Evolutionary conservation across 768 basidiomycete genomes (phyloP).

Genomic region (Candolleomyces efflorescens): DNA sequence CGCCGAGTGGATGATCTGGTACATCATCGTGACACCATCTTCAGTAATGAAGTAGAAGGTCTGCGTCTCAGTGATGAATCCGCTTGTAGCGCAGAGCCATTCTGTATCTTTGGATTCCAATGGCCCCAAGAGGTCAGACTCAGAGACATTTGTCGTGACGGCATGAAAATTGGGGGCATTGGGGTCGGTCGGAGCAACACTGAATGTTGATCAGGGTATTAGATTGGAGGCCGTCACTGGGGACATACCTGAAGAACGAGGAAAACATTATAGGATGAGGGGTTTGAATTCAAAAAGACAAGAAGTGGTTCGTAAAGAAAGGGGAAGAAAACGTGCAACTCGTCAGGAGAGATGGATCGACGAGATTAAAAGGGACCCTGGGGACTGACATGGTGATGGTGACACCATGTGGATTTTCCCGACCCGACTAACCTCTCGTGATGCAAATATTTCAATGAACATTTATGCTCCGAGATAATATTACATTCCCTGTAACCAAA

Average conservation of each 20-base stretch:
- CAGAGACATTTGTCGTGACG: conserved; percentile 56
- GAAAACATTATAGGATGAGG: conserved; percentile 61
- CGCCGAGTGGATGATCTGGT: conserved; percentile 84
- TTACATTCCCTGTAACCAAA: too few relatives aligned
- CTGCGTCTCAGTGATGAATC: conserved; percentile 91
- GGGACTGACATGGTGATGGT: neutral
- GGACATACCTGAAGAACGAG: conserved; percentile 62
- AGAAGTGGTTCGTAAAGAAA: neutral
- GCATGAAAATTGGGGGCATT: conserved; percentile 80
- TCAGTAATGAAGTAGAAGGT: conserved; percentile 77
- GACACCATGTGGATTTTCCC: neutral
- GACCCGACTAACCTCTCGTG: neutral
- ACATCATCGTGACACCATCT: conserved; percentile 76
- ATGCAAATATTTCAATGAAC: too few relatives aligned
- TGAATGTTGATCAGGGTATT: conserved; percentile 7
- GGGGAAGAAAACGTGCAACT: neutral
- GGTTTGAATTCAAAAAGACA: conserved; percentile 2
- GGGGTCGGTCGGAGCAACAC: conserved; percentile 49
- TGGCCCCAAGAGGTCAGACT: conserved; percentile 66
- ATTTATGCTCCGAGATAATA: too few relatives aligned
- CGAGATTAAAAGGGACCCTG: neutral
- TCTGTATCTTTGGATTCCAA: conserved; percentile 72
- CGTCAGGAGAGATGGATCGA: neutral
- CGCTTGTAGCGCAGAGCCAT: conserved; percentile 70
- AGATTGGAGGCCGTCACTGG: neutral